phyloP scores from a whole-genome alignment of 257 asterid species.

The Lithospermum erythrorhizon region DNA sequence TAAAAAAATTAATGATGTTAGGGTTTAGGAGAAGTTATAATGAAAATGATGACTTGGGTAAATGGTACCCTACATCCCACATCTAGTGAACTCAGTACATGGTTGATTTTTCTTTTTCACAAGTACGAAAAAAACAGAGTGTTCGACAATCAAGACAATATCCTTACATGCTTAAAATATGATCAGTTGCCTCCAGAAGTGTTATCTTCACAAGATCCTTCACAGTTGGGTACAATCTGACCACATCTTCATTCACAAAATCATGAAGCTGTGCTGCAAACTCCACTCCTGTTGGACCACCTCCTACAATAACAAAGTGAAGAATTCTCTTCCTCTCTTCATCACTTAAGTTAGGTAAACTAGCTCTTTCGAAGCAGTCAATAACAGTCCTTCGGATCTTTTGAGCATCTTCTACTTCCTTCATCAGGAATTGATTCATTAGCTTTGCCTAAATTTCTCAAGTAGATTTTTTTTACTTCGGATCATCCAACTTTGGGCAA shows the following conservation, averaged over 20 bases:
- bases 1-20: no score
- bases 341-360: conserved; percentile 64
- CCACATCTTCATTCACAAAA: conserved; percentile 69
- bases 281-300: conserved; percentile 90
- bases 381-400: conserved; percentile 71
- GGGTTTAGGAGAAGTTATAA: no score
- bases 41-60: no score
- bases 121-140: no score
- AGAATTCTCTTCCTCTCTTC: conserved; percentile 79
- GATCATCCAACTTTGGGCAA: background rate
- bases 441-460: background rate
- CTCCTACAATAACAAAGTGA: conserved; percentile 96
- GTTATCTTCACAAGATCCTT: conserved; percentile 74
- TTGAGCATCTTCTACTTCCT: conserved; percentile 99
- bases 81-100: no score
- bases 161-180: conserved; percentile 80
- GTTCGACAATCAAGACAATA: conserved; percentile 1
- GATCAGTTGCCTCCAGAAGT: conserved; percentile 91
- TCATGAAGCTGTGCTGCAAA: conserved; percentile 93
- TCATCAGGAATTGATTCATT: conserved; percentile 8
- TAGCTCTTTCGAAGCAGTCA: conserved; percentile 88
- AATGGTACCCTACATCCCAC: no score
- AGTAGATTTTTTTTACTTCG: no score
- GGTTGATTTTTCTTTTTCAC: no score
- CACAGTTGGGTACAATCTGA: conserved; percentile 61